Conservation (phyloP, 148 eudicot species). For the Polygonum aviculare region DNA sequence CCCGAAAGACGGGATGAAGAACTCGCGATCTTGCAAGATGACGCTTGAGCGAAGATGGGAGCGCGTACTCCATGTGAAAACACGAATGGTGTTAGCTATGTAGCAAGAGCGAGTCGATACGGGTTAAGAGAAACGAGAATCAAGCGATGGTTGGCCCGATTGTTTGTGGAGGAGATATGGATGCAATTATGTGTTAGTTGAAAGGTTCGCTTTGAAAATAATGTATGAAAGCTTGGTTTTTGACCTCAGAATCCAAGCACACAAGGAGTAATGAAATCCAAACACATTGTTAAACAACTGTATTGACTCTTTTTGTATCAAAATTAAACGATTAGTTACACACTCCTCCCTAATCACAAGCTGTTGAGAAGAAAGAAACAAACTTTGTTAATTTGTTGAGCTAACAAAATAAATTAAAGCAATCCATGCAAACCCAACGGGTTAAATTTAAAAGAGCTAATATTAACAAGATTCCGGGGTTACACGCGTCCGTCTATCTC, state of each 20-base stretch:
- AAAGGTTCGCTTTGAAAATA: slow-evolving; percentile 36
- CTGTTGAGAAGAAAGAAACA: too few species aligned
- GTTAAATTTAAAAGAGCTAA: background rate
- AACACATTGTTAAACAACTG: too few species aligned
- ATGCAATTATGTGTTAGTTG: slow-evolving; percentile 44
- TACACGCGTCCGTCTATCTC: background rate
- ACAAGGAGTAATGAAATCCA: too few species aligned
- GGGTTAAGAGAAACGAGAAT: slow-evolving; percentile 24
- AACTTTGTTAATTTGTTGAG: too few species aligned
- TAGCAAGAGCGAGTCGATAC: slow-evolving; percentile 31
- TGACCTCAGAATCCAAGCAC: slow-evolving; percentile 38
- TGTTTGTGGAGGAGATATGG: slow-evolving; percentile 33
- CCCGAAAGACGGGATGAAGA: slow-evolving; percentile 10
- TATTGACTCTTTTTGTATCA: too few species aligned
- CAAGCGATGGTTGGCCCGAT: slow-evolving; percentile 21
- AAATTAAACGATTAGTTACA: too few species aligned
- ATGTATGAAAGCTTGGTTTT: slow-evolving; percentile 38
- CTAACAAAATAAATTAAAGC: too few species aligned
- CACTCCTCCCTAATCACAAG: too few species aligned
- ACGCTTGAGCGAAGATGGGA: slow-evolving; percentile 33
- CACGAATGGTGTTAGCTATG: background rate
- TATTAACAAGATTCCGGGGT: background rate
- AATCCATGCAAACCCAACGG: too few species aligned
- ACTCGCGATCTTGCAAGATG: slow-evolving; percentile 20
- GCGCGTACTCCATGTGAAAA: slow-evolving; percentile 19